Base-by-base conservation (phyloP, 768 basidiomycete species). In the Asterophora lycoperdoides region DNA sequence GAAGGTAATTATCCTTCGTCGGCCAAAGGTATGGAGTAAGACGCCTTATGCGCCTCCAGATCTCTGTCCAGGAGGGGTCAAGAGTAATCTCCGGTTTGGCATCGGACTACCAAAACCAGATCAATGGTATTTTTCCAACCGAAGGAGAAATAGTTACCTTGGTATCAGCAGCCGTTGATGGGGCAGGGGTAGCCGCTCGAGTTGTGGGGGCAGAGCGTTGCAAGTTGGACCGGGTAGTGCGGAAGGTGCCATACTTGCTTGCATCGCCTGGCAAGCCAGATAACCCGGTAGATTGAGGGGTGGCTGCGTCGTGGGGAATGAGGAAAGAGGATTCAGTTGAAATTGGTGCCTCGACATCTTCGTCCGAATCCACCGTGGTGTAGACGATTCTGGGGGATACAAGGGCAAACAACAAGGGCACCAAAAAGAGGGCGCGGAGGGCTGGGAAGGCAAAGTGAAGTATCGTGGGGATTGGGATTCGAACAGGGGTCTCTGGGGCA, bases 21-120 rank as follows among this genome's bases (percentile, higher is more conserved):
- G 93, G 93, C 91, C 92, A 95, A 8, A 95, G 79, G 67, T 88
- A 87, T 1, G 92, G 93, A 11, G 76, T 65, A 35, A 95, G 72
- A 40, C 78, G 79, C 41, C 71, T 69, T 49, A 94, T 68, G 37
- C 91, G 81, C 13, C 63, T 70, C 67, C 77, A 75, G 32, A 90
- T 69, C 62, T 90, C 88, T 17, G 68, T 55, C 85, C 87, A 91
- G 5, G 83, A 77, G 8, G 87, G 83, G 49, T 88, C 83, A 18
- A 78, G 66, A 3, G 73, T 62, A 33, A 82, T 68, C 55, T 84
- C 77, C 41, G 78, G 71, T 64, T 80, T 75, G 15, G 59, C 36
- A 58, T 71, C 65, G 46, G 63, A 34, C 73, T 77, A 44, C 33
- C 51, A 46, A 19, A 47, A 53, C n/a, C 43, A 46, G 44, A 45